These are phyloP conservation scores for Limtongia smithiae DNA, from an alignment of 805 yeast genomes.

Conservation along the genomic window DNA sequence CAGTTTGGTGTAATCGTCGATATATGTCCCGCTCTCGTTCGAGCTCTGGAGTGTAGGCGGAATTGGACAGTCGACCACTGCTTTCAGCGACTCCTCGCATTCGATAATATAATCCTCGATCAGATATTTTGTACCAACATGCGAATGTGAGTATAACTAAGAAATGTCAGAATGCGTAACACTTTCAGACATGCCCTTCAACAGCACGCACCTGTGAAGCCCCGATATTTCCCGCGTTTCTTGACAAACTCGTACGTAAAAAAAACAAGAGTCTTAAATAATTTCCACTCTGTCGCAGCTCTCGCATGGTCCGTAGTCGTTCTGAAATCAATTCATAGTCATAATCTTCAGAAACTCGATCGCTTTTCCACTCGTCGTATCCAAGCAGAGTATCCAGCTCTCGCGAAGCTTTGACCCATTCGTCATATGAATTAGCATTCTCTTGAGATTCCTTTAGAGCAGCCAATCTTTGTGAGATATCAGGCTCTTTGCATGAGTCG, in stretches of 20 bases:
- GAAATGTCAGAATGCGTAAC: no score
- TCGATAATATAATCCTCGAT: constrained; percentile 82
- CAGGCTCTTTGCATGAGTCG: constrained; percentile 4
- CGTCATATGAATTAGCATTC: constrained; percentile 36
- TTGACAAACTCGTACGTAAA: constrained; percentile 76
- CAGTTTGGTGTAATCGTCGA: constrained; percentile 67
- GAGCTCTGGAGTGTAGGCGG: constrained; percentile 25
- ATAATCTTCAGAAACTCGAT: constrained; percentile 58
- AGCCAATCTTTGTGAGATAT: constrained; percentile 13
- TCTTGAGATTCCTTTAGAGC: no score
- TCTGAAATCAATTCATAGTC: constrained; percentile 61
- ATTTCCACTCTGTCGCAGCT: constrained; percentile 58
- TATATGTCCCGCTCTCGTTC: constrained; percentile 23
- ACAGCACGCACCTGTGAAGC: constrained; percentile 52
- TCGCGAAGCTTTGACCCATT: constrained; percentile 66
- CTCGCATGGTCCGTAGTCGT: constrained; percentile 53
- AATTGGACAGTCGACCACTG: constrained; percentile 30
- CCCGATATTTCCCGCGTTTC: constrained; percentile 86
- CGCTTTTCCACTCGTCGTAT: constrained; percentile 68
- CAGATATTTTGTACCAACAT: constrained; percentile 77
- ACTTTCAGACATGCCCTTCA: background rate
- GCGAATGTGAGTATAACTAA: constrained; percentile 64
- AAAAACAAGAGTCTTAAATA: constrained; percentile 61
- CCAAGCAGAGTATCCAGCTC: constrained; percentile 60
- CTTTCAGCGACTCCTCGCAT: constrained; percentile 52